Conservation (phyloP, 495 filamentous ascomycete genomes). For the Aspergillus baeticus region DNA sequence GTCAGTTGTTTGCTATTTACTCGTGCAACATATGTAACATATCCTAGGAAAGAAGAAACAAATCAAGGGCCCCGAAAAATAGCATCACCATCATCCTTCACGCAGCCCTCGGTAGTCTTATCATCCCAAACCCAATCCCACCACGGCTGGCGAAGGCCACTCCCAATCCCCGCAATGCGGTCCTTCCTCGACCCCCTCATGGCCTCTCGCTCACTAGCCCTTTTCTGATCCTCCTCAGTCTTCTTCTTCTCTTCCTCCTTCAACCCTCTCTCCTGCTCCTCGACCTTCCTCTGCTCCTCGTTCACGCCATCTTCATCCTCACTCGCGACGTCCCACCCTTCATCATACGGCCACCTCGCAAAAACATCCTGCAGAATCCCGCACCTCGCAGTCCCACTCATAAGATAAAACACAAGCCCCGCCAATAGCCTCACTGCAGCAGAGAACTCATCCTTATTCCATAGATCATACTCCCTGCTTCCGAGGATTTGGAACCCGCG, state of each 20-base stretch:
- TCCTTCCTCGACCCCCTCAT: slow-evolving; percentile 12
- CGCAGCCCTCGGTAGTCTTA: slow-evolving; percentile 7
- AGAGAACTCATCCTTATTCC: slow-evolving; percentile 22
- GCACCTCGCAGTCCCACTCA: slow-evolving; percentile 29
- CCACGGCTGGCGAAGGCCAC: slow-evolving; percentile 20
- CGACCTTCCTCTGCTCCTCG: slow-evolving; percentile 16
- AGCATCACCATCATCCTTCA: slow-evolving; percentile 9
- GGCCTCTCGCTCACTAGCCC: slow-evolving; percentile 1
- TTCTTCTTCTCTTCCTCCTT: slow-evolving; percentile 16
- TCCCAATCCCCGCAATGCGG: slow-evolving; percentile 15
- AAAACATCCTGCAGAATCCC: slow-evolving; percentile 28
- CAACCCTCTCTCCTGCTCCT: slow-evolving; percentile 13
- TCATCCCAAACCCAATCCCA: slow-evolving; percentile 33
- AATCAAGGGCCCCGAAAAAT: slow-evolving; percentile 2
- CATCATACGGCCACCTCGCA: slow-evolving; percentile 19
- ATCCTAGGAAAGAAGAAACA: no score
- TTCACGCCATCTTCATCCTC: slow-evolving; percentile 8
- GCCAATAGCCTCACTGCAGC: slow-evolving; percentile 18
- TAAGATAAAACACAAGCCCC: slow-evolving; percentile 27
- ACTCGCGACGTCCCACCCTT: slow-evolving; percentile 3
- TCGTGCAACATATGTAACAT: no score
- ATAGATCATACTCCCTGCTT: slow-evolving; percentile 32
- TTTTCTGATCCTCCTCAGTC: slow-evolving; percentile 12
- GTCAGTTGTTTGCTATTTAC: background rate
- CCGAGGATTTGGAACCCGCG: slow-evolving; percentile 25